Evolutionary conservation across 768 basidiomycete species (phyloP).

Genomic region (Dentipellis sp.): DNA sequence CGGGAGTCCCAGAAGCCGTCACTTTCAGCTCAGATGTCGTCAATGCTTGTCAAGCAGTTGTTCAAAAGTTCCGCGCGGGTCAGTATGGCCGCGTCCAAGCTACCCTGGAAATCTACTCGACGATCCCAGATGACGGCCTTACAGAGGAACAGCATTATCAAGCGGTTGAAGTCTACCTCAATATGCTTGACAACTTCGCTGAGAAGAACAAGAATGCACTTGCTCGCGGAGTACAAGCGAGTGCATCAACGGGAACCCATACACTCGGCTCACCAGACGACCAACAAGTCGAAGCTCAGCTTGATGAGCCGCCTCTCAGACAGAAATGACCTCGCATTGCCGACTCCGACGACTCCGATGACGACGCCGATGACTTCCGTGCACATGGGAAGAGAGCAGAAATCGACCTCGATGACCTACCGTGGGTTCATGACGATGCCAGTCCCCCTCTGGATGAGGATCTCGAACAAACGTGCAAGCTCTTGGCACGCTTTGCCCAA

Average conservation of each 20-base stretch:
- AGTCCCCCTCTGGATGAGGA: background rate
- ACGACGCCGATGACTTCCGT: background rate
- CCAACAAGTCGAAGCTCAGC: background rate
- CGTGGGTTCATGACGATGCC: background rate
- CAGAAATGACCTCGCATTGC: background rate
- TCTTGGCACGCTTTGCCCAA: background rate
- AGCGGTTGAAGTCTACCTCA: background rate
- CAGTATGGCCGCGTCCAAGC: background rate
- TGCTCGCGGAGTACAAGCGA: background rate
- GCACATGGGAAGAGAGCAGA: background rate
- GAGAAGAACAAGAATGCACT: too few relatives aligned
- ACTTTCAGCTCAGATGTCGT: background rate
- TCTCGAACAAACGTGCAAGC: background rate
- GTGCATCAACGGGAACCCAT: background rate
- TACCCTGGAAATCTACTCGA: background rate
- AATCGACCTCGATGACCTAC: background rate
- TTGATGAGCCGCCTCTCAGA: too few relatives aligned
- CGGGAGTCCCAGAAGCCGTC: background rate
- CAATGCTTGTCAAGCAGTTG: background rate
- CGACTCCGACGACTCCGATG: background rate
- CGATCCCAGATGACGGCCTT: background rate
- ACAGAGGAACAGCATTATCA: background rate
- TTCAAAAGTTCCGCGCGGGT: background rate
- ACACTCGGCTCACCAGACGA: background rate
- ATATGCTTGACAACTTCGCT: background rate